Base-by-base conservation (phyloP, 2,329 filamentous ascomycete species). In the Trichoderma polysporum region DNA sequence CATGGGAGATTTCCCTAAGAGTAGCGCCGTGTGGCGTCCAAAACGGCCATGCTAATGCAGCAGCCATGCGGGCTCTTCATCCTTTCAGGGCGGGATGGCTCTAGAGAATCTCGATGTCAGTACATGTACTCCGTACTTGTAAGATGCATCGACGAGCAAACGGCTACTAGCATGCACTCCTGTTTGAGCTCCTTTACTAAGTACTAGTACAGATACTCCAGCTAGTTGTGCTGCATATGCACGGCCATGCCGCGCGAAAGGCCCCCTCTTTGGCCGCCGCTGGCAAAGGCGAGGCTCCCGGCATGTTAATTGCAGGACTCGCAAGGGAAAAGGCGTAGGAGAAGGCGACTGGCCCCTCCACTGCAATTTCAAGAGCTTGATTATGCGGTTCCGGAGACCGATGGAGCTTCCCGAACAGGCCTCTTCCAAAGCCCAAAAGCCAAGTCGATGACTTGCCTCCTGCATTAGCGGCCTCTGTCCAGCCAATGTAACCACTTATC, bases 401-500 rank as follows among this genome's bases (percentile, higher is more conserved):
- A 50, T 58, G 53, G 62, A 65, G 62, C 53, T 58, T 49, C 62
- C 62, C 39, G 53, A 66, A 58, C 29, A 19, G 53, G 33, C 62
- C 37, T 56, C 37, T 47, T 33, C 27, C 4, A 56, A 45, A 58
- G 45, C 22, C 22, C 62, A 50, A 52, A 27, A 52, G 53, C 53
- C 62, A 66, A 60, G 47, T 53, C 41, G 63, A 52, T 52, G 63
- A 60, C 54, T 60, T 59, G 62, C 62, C 62, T 66, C 54, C 53
- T 66, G 63, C 63, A 66, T 66, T 66, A 66, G 63, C 60, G 63
- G 53, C 25, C 47, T 29, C 17, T 33, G 53, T 27, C 45, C n/a
- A 47, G 45, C 35, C 45, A 45, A 39, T 41, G 63, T 66, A 59
- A 53, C 63, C 45, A 45, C 41, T 52, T 60, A 66, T 66, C 63